phyloP scores from a whole-genome alignment of 2,329 filamentous ascomycete species.

The Neobulgaria alba region DNA sequence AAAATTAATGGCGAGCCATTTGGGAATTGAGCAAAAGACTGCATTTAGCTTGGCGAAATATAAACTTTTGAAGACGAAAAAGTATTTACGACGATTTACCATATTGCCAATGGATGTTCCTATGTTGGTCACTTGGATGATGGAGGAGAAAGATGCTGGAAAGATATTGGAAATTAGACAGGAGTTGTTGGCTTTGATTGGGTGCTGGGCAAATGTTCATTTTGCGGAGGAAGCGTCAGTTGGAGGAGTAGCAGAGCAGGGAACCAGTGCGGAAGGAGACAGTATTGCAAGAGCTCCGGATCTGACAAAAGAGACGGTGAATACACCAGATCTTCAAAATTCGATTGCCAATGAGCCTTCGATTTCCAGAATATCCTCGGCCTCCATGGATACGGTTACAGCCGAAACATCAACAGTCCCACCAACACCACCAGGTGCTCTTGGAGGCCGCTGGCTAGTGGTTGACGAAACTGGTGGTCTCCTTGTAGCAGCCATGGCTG shows the following conservation, averaged over 20 bases:
- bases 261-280: conserved; percentile 28
- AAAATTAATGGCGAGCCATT: conserved; percentile 86
- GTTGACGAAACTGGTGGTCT: conserved; percentile 65
- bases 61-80: conserved; percentile 85
- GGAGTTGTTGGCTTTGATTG: conserved; percentile 72
- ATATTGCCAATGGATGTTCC: conserved; percentile 76
- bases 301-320: neutral
- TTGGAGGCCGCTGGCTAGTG: conserved; percentile 46
- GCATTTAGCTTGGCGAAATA: conserved; percentile 92
- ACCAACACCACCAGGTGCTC: neutral
- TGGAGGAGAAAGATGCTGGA: conserved; percentile 69
- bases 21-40: conserved; percentile 88
- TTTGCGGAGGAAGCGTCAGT: conserved; percentile 33
- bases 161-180: conserved; percentile 82
- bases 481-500: conserved; percentile 60
- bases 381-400: too few species aligned
- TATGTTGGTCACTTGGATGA: conserved; percentile 64
- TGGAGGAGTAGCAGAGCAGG: neutral
- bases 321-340: neutral
- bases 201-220: conserved; percentile 86
- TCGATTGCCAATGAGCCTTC: neutral
- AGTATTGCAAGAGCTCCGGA: conserved; percentile 29
- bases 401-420: neutral
- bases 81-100: conserved; percentile 84
- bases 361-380: neutral